Percentiles rank a stretch among this genome's conserved stretches.
Evolutionary conservation across 257 asterid species (phyloP).

Genomic region (Agastache rugosa): DNA sequence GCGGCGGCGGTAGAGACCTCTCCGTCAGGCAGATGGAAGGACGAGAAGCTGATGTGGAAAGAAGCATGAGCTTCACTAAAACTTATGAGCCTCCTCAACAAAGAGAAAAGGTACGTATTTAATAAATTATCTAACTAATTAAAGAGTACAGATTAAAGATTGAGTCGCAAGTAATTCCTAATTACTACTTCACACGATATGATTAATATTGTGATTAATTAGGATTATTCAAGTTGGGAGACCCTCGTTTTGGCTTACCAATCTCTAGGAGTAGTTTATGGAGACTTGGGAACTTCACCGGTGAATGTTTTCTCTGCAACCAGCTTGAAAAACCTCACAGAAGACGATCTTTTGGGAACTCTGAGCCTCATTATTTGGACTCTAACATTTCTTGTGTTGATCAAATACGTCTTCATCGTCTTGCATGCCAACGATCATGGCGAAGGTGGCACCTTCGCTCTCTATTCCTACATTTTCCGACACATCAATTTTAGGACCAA

Average conservation of each 20-base stretch:
- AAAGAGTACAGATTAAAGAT: too few species aligned
- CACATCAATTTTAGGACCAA: slow-evolving; percentile 58
- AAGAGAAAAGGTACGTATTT: slow-evolving; percentile 47
- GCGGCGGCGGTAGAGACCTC: slow-evolving; percentile 20
- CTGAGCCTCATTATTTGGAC: slow-evolving; percentile 85
- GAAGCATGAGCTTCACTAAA: slow-evolving; percentile 43
- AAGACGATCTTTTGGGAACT: slow-evolving; percentile 69
- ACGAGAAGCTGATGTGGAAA: slow-evolving; percentile 22
- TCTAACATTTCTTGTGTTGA: slow-evolving; percentile 53
- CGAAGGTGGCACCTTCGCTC: slow-evolving; percentile 87
- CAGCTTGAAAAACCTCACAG: slow-evolving; percentile 47
- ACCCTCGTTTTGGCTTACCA: slow-evolving; percentile 67
- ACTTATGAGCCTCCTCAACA: slow-evolving; percentile 40
- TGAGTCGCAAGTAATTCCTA: too few species aligned
- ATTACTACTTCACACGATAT: too few species aligned
- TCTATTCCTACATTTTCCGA: slow-evolving; percentile 61
- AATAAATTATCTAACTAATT: too few species aligned
- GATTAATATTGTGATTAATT: slow-evolving; percentile 44
- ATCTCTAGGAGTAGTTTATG: slow-evolving; percentile 74
- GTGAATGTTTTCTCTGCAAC: slow-evolving; percentile 74
- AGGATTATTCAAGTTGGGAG: slow-evolving; percentile 47
- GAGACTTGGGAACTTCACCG: slow-evolving; percentile 83
- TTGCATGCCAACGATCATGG: slow-evolving; percentile 76
- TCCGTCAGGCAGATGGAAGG: slow-evolving; percentile 24
- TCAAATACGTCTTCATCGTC: slow-evolving; percentile 74